These are phyloP conservation scores for Vaccinium darrowii DNA, from an alignment of 148 eudicot genomes.

Conservation along the genomic window DNA sequence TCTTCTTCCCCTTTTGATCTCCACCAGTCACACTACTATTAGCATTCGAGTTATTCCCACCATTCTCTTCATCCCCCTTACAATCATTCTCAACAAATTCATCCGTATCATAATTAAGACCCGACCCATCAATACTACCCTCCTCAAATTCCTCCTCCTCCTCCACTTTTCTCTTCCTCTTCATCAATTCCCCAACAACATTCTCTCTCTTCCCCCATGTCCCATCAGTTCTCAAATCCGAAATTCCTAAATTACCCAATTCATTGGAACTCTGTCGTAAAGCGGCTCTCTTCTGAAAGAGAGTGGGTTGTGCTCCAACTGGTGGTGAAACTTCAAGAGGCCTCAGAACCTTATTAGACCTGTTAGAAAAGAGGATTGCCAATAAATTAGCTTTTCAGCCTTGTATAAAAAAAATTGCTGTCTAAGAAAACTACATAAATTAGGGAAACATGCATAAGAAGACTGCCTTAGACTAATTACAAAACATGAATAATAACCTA, in stretches of 20 bases:
- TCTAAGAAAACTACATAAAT: too few species aligned
- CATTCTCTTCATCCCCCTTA: constrained; percentile 46
- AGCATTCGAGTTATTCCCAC: constrained; percentile 53
- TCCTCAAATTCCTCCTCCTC: constrained; percentile 57
- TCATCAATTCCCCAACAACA: constrained; percentile 14
- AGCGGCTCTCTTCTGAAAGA: constrained; percentile 92
- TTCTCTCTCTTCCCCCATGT: constrained; percentile 24
- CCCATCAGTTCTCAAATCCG: constrained; percentile 16
- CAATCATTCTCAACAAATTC: constrained; percentile 43
- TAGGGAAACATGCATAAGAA: too few species aligned
- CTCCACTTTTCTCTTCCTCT: constrained; percentile 40
- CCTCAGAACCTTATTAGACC: constrained; percentile 57
- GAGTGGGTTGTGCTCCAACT: constrained; percentile 68
- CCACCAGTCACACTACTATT: constrained; percentile 49
- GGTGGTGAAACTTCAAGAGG: constrained; percentile 73
- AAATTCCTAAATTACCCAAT: constrained; percentile 31
- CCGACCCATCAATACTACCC: constrained; percentile 64
- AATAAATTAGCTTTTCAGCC: too few species aligned
- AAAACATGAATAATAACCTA: too few species aligned
- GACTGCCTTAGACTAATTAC: too few species aligned
- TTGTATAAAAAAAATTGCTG: too few species aligned
- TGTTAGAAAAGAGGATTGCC: constrained; percentile 18
- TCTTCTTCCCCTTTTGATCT: constrained; percentile 77
- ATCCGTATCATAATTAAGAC: constrained; percentile 77
- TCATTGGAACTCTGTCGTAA: constrained; percentile 52